These are phyloP conservation scores for Colletotrichum destructivum DNA, from an alignment of 2,329 filamentous ascomycete genomes.

Conservation along the genomic window DNA sequence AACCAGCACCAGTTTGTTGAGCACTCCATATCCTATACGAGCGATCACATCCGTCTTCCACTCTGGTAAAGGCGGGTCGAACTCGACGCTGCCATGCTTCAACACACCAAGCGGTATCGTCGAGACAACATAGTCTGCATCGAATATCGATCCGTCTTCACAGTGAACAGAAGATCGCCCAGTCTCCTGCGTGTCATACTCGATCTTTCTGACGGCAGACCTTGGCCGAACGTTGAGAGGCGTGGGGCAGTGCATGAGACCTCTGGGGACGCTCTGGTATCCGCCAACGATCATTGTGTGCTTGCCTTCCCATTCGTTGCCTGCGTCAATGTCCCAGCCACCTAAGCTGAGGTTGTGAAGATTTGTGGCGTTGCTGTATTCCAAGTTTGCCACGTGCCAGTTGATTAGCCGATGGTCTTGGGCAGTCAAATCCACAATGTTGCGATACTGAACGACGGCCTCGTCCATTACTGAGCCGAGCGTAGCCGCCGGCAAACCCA, in stretches of 20 bases:
- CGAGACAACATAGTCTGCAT: slow-evolving; percentile 92
- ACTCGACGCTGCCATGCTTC: slow-evolving; percentile 86
- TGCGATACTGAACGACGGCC: slow-evolving; percentile 89
- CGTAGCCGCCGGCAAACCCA: slow-evolving; percentile 77
- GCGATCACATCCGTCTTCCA: slow-evolving; percentile 88
- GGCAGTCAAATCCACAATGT: slow-evolving; percentile 84
- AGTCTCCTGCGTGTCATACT: slow-evolving; percentile 67
- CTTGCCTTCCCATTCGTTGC: slow-evolving; percentile 96
- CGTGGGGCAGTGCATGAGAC: slow-evolving; percentile 82
- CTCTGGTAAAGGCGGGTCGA: slow-evolving; percentile 88
- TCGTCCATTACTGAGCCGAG: slow-evolving; percentile 93
- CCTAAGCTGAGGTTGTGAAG: slow-evolving; percentile 88
- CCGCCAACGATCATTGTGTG: slow-evolving; percentile 95
- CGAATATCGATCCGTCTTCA: slow-evolving; percentile 81
- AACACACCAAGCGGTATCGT: slow-evolving; percentile 93
- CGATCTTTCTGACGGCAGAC: slow-evolving; percentile 80
- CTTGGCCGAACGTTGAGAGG: slow-evolving; percentile 84
- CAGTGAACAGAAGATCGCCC: slow-evolving; percentile 71
- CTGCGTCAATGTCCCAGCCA: slow-evolving; percentile 97
- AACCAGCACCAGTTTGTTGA: slow-evolving; percentile 96
- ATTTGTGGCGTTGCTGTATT: slow-evolving; percentile 96
- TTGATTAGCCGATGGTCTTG: slow-evolving; percentile 93
- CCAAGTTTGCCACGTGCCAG: slow-evolving; percentile 98
- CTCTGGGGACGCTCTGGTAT: slow-evolving; percentile 93
- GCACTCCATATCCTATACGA: slow-evolving; percentile 89